phyloP scores from a whole-genome alignment of 179 eudicot species.

The Silene noctiflora region DNA sequence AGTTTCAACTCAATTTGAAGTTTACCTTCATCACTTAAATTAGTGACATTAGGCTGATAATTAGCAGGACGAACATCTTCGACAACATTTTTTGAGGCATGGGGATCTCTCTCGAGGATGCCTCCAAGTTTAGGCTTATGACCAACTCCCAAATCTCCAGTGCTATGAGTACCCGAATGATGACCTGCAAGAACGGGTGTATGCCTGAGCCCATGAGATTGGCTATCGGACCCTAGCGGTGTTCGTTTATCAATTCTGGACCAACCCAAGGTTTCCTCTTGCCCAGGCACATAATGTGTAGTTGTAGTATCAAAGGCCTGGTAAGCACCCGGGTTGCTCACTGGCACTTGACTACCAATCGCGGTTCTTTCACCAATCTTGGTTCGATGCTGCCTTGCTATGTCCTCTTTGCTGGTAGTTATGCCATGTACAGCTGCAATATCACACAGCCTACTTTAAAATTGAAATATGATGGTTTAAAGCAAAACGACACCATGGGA shows the following conservation, averaged over 20 bases:
- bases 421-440: constrained; percentile 15
- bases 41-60: constrained; percentile 36
- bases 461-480: too few species aligned
- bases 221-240: background rate
- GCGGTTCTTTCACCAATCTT: constrained; percentile 2
- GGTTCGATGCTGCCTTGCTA: constrained; percentile 10
- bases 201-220: background rate
- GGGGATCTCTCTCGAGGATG: constrained; percentile 41
- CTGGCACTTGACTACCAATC: background rate
- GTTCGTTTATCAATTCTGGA: constrained; percentile 22
- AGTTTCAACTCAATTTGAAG: too few species aligned
- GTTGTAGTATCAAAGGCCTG: constrained; percentile 16
- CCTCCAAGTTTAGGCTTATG: constrained; percentile 16
- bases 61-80: constrained; percentile 26
- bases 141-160: constrained; percentile 19
- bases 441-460: constrained; percentile 17
- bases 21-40: too few species aligned
- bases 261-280: constrained; percentile 19
- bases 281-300: constrained; percentile 5
- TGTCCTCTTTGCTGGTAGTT: background rate
- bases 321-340: background rate
- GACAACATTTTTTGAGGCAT: constrained; percentile 22
- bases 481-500: too few species aligned
- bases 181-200: constrained; percentile 3
- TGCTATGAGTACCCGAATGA: constrained; percentile 12